Base-by-base conservation (phyloP, 2,329 filamentous ascomycete species). In the Dissoconium aciculare region DNA sequence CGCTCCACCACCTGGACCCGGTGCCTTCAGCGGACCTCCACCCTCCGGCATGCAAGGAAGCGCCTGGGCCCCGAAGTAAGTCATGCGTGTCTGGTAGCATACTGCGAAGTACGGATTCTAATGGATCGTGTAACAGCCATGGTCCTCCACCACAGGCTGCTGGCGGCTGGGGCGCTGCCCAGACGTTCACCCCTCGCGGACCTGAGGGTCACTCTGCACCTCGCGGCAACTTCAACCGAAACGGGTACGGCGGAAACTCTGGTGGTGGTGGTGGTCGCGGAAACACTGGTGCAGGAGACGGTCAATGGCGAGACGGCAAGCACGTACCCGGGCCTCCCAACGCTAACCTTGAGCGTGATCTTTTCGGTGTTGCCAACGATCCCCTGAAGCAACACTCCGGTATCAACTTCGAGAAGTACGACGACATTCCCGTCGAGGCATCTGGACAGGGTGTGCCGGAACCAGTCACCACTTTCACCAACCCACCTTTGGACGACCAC, bases 381-480 rank as follows among this genome's bases (percentile, higher is more conserved):
- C 83, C 87, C 41, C 74, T 78, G 45, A 95, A 94, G 70, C 81
- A 93, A 59, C 81, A 91, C 52, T 94, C 84, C 17, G 89, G 89
- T 61, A 95, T 98, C 78, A 98, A 98, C 72, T 98, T 98, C 57
- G 78, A 93, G 66, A 98, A 98, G 69, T 98, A 98, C 63, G 89
- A 98, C 54, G 89, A 98, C 59, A 98, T 98, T 45, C 89, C 89
- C 33, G 89, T 98, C 43, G 89, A 95, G 63, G 89, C 89, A 41
- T 94, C 87, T 37, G 89, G 89, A 38, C 77, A 83, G 32, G 74
- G 92, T 53, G 84, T 95, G 31, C 89, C 89, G 27, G 89, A 95
- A 53, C 79, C 87, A 24, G 82, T 94, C 45, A 76, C 76, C 44
- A 69, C 74, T 39, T 98, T 98, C 71, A 83, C 74, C 54, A 92